Conservation (phyloP, 257 asterid genomes). For the Voacanga thouarsii region DNA sequence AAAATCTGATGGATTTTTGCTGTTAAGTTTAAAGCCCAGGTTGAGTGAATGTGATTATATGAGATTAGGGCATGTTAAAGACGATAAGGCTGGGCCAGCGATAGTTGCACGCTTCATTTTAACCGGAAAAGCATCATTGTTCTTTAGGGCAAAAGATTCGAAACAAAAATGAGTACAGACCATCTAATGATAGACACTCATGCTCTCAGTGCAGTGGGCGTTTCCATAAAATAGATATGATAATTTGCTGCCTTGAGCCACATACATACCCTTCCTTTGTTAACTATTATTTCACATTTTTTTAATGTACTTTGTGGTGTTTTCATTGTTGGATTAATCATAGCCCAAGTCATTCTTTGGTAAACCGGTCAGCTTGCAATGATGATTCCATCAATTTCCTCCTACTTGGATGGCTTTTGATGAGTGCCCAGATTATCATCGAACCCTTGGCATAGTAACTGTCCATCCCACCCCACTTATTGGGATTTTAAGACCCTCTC, state of each 20-base stretch:
- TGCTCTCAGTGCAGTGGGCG: background rate
- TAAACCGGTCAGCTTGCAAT: conserved; percentile 5
- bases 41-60: too few species aligned
- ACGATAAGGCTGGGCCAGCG: conserved; percentile 16
- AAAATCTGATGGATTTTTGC: background rate
- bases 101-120: conserved; percentile 26
- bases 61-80: background rate
- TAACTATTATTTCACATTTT: background rate
- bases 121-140: conserved; percentile 18
- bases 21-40: background rate
- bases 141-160: conserved; percentile 3
- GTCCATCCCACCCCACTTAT: background rate
- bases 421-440: background rate
- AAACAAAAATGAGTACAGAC: conserved; percentile 5
- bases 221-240: background rate
- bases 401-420: conserved; percentile 15
- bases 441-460: background rate
- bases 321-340: conserved; percentile 14
- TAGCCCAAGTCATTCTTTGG: conserved; percentile 13
- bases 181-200: conserved; percentile 17
- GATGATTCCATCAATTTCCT: conserved; percentile 16
- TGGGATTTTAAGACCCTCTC: background rate
- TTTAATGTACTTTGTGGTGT: conserved; percentile 8
- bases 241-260: conserved; percentile 5
- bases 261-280: background rate